Evolutionary conservation across 768 basidiomycete genomes (phyloP).

Genomic region (Panaeolus papilionaceus): DNA sequence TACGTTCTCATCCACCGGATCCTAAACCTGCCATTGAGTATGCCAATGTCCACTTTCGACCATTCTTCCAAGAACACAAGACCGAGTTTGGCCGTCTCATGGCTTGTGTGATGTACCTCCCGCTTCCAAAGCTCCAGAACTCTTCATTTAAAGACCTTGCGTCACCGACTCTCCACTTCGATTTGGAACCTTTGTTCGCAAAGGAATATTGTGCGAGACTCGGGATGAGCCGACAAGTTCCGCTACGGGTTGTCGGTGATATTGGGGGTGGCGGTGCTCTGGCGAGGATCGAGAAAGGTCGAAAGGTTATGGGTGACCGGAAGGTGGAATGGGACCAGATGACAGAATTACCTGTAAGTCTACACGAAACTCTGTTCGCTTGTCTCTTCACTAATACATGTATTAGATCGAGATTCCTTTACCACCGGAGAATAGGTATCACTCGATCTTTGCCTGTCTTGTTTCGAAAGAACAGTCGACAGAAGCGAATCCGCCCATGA

Average conservation of each 20-base stretch:
- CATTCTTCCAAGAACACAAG: constrained; percentile 67
- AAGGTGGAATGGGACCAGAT: constrained; percentile 93
- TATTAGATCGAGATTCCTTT: constrained; percentile 94
- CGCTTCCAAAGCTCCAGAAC: constrained; percentile 62
- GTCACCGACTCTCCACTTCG: constrained; percentile 72
- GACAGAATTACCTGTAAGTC: constrained; percentile 84
- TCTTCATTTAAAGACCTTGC: constrained; percentile 83
- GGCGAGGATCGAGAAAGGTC: constrained; percentile 91
- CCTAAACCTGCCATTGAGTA: constrained; percentile 72
- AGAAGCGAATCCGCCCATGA: constrained; percentile 94
- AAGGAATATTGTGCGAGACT: constrained; percentile 88
- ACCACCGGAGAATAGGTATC: constrained; percentile 86
- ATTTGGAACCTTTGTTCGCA: constrained; percentile 84
- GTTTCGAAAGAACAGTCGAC: constrained; percentile 98
- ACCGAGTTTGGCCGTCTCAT: constrained; percentile 74
- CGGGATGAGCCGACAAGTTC: constrained; percentile 89
- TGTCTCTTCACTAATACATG: constrained; percentile 13
- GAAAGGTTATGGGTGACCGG: constrained; percentile 90
- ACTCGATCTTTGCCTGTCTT: constrained; percentile 97
- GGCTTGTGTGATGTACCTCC: constrained; percentile 73
- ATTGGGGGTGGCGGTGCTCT: constrained; percentile 93
- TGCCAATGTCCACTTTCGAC: constrained; percentile 67
- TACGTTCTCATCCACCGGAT: constrained; percentile 65
- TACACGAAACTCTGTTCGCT: constrained; percentile 4
- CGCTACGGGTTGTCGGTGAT: constrained; percentile 88